These are phyloP conservation scores for Sarocladium brachiariae DNA, from an alignment of 2,329 filamentous ascomycete genomes.

Conservation along the genomic window DNA sequence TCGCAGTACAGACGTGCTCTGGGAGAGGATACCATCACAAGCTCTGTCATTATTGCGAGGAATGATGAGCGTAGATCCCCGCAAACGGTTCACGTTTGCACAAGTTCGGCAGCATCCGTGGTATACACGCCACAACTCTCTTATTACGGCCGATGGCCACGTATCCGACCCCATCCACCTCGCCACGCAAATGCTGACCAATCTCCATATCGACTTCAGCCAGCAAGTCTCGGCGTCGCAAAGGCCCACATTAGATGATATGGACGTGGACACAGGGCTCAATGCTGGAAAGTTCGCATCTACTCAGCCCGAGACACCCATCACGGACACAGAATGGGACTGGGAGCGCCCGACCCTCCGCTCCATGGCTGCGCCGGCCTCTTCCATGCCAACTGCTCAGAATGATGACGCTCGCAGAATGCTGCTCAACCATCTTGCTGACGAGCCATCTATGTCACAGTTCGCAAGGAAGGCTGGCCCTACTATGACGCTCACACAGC, in stretches of 20 bases:
- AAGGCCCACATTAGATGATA: conserved; percentile 40
- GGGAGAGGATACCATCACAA: conserved; percentile 68
- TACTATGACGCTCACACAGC: conserved; percentile 79
- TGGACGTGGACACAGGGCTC: conserved; percentile 59
- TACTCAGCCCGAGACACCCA: conserved; percentile 79
- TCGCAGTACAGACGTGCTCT: conserved; percentile 78
- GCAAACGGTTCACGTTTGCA: conserved; percentile 73
- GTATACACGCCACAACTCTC: conserved; percentile 79
- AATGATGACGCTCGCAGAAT: conserved; percentile 29
- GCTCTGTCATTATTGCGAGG: conserved; percentile 79
- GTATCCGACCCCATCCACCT: conserved; percentile 73
- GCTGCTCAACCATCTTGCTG: conserved; percentile 60
- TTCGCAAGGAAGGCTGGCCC: conserved; percentile 76
- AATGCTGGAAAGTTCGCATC: conserved; percentile 54
- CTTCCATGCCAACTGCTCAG: conserved; percentile 26
- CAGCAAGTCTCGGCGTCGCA: conserved; percentile 53
- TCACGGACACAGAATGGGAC: conserved; percentile 71
- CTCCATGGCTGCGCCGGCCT: conserved; percentile 36
- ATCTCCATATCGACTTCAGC: conserved; percentile 80
- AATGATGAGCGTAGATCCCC: conserved; percentile 80
- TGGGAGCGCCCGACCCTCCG: conserved; percentile 72
- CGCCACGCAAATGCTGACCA: conserved; percentile 93
- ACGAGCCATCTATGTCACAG: conserved; percentile 81
- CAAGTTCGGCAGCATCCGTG: conserved; percentile 88
- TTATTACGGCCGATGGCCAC: conserved; percentile 66